Evolutionary conservation across 192 early-diverging fungal species (phyloP).

Genomic region (Geranomyces michiganensis): DNA sequence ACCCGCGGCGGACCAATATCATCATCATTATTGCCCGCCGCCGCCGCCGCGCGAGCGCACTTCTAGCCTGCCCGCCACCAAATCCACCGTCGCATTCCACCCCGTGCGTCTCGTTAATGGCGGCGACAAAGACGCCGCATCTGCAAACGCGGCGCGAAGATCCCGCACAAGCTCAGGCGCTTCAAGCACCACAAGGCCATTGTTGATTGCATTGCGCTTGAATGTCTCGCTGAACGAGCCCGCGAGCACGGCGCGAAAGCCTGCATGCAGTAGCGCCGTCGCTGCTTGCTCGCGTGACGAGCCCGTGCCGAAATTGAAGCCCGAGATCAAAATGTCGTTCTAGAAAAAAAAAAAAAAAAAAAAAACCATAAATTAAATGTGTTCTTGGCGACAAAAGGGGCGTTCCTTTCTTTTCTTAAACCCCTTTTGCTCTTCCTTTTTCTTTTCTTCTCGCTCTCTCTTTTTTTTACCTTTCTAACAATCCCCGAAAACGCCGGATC

Average conservation of each 20-base stretch:
- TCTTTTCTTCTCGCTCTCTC: too few relatives aligned
- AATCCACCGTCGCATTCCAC: slow-evolving; percentile 68
- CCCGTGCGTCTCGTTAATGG: slow-evolving; percentile 75
- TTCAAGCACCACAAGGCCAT: slow-evolving; percentile 91
- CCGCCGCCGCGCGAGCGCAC: slow-evolving; percentile 53
- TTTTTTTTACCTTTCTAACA: slow-evolving; percentile 60
- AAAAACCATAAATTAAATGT: too few relatives aligned
- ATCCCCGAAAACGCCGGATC: slow-evolving; percentile 80
- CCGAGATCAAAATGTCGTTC: slow-evolving; percentile 86
- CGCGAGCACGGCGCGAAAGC: slow-evolving; percentile 82
- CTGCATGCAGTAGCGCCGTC: slow-evolving; percentile 86
- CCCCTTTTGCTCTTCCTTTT: too few relatives aligned
- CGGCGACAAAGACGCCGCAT: not conserved
- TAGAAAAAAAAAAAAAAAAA: slow-evolving; percentile 14
- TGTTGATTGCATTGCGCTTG: slow-evolving; percentile 99
- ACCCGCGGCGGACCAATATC: too few relatives aligned
- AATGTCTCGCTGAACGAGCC: slow-evolving; percentile 97
- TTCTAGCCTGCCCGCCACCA: slow-evolving; percentile 68
- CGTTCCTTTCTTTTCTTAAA: too few relatives aligned
- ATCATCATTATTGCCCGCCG: slow-evolving; percentile 44
- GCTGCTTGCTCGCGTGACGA: slow-evolving; percentile 98
- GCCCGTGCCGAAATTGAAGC: slow-evolving; percentile 97
- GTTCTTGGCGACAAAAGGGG: not conserved
- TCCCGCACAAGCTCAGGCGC: slow-evolving; percentile 78
- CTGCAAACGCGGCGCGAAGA: slow-evolving; percentile 54